These are phyloP conservation scores for Chalaropsis thielavioides DNA, from an alignment of 2,329 filamentous ascomycete species.

Conservation along the genomic window DNA sequence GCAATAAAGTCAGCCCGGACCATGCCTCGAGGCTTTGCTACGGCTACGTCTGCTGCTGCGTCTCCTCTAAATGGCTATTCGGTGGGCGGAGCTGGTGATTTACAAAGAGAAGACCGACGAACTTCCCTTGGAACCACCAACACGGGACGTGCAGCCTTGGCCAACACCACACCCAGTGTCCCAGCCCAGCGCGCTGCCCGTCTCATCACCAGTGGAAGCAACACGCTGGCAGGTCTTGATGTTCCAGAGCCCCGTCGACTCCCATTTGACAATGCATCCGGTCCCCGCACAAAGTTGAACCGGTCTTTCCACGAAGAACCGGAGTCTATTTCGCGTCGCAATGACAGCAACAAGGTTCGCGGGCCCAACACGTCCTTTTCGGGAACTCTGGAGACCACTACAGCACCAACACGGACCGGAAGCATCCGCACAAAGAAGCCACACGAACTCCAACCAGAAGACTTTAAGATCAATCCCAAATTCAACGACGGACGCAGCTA, in stretches of 20 bases:
- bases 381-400: neutral
- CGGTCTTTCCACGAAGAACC: constrained; percentile 11
- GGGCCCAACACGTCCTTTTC: constrained; percentile 3
- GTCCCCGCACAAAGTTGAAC: neutral
- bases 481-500: constrained; percentile 56
- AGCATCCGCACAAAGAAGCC: constrained; percentile 21
- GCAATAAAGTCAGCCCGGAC: neutral
- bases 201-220: neutral
- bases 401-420: neutral
- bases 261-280: constrained; percentile 6
- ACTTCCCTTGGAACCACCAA: neutral
- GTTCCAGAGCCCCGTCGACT: constrained; percentile 14
- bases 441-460: constrained; percentile 44
- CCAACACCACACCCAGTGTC: neutral
- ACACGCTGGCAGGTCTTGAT: constrained; percentile 10
- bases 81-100: neutral
- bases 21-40: neutral
- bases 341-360: neutral
- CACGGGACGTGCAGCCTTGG: neutral
- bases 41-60: neutral
- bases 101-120: neutral
- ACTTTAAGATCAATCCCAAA: constrained; percentile 71
- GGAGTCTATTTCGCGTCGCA: neutral
- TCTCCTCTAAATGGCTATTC: neutral
- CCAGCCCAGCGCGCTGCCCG: neutral